Conservation (phyloP, 2,329 filamentous ascomycete genomes). For the Catunica adiposa region DNA sequence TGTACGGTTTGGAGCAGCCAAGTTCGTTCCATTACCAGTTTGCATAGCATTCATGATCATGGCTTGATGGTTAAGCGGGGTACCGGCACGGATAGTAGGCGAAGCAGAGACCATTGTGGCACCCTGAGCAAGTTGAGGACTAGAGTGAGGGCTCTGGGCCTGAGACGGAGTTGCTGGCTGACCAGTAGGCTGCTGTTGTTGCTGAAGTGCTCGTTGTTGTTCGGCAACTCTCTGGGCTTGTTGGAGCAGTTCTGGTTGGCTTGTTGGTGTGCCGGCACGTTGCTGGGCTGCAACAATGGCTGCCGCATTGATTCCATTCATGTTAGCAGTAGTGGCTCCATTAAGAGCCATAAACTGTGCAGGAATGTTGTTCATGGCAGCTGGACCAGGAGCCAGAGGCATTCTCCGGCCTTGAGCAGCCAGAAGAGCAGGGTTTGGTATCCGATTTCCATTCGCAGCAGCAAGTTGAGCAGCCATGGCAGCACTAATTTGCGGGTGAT, state of each 20-base stretch:
- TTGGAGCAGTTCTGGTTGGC: constrained; percentile 31
- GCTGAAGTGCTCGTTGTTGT: constrained; percentile 39
- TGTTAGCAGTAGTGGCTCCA: constrained; percentile 51
- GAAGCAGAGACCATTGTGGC: constrained; percentile 25
- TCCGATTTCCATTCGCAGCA: background rate
- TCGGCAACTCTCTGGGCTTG: constrained; percentile 52
- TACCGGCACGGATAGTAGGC: constrained; percentile 8
- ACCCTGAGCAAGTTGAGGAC: constrained; percentile 27
- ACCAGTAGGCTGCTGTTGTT: constrained; percentile 25
- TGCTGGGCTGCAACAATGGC: constrained; percentile 28
- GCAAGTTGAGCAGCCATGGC: constrained; percentile 6
- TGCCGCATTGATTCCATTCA: constrained; percentile 31
- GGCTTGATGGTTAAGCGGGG: constrained; percentile 11
- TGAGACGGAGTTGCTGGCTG: constrained; percentile 19
- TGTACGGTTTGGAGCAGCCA: constrained; percentile 12
- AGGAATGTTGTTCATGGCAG: constrained; percentile 31
- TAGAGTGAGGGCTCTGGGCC: constrained; percentile 21
- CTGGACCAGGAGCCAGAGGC: constrained; percentile 36
- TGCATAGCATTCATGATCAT: constrained; percentile 12
- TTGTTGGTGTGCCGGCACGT: constrained; percentile 15
- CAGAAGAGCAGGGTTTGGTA: constrained; percentile 11
- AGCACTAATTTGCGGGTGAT: constrained; percentile 3
- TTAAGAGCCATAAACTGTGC: constrained; percentile 41
- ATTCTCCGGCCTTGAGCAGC: constrained; percentile 33
- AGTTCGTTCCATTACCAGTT: constrained; percentile 9